Evolutionary conservation across 768 basidiomycete species (phyloP).

Genomic region (Panus rudis): DNA sequence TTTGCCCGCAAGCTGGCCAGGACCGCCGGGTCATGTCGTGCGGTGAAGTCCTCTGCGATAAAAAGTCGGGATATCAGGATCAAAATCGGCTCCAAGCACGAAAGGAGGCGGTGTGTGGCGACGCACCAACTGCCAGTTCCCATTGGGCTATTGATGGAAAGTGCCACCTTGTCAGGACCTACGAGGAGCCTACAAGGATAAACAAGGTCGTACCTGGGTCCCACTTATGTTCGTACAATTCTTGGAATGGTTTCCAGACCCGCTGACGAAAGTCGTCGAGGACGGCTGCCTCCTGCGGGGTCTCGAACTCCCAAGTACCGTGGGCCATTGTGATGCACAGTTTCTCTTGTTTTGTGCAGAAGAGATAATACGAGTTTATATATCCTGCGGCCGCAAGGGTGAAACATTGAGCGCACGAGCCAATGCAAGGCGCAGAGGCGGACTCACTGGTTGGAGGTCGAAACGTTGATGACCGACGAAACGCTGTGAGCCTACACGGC

Average conservation of each 20-base stretch:
- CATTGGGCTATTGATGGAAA: conserved; percentile 9
- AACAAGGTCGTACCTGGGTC: conserved; percentile 18
- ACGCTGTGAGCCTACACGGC: too few relatives aligned
- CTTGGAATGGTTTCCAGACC: conserved; percentile 22
- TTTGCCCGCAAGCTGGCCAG: conserved; percentile 20
- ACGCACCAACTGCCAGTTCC: conserved; percentile 20
- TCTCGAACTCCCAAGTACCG: conserved; percentile 8
- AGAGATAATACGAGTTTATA: too few relatives aligned
- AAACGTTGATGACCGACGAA: too few relatives aligned
- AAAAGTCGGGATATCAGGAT: conserved; percentile 1
- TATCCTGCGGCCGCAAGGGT: too few relatives aligned
- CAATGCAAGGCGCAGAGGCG: too few relatives aligned
- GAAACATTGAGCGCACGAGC: too few relatives aligned
- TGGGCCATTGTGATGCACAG: too few relatives aligned
- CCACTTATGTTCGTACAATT: conserved; percentile 24
- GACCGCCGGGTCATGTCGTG: conserved; percentile 18
- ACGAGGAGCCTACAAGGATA: conserved; percentile 1
- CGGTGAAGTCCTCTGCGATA: conserved; percentile 15
- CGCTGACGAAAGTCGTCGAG: conserved; percentile 20
- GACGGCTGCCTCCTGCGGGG: conserved; percentile 19
- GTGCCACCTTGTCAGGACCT: not conserved
- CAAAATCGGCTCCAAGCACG: not conserved
- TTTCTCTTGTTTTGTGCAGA: too few relatives aligned
- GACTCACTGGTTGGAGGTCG: too few relatives aligned
- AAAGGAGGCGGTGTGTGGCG: not conserved